Conservation (phyloP, 306 rosid genomes). For the Cicer judaicum region DNA sequence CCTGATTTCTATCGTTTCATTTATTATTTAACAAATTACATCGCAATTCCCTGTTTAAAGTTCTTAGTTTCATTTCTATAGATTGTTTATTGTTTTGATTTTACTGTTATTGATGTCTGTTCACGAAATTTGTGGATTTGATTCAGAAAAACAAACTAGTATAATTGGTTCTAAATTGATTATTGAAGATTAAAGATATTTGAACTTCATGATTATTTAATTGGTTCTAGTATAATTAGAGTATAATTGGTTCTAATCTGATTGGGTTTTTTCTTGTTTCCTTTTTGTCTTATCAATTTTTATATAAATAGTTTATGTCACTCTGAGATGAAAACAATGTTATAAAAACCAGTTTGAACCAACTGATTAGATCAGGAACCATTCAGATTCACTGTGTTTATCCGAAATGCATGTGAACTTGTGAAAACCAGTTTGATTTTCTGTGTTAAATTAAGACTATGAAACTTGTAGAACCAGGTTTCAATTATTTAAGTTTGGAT, state of each 20-base stretch:
- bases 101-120: no score
- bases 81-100: background rate
- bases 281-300: no score
- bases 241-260: no score
- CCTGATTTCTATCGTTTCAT: conserved; percentile 37
- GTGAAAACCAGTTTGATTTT: background rate
- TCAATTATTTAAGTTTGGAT: background rate
- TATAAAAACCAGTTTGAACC: no score
- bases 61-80: no score
- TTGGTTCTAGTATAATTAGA: no score
- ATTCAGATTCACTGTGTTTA: background rate
- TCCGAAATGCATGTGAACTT: background rate
- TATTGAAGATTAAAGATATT: background rate
- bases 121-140: no score
- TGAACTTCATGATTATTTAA: conserved; percentile 9
- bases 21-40: background rate
- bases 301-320: background rate
- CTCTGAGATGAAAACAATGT: background rate
- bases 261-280: no score
- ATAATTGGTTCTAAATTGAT: background rate
- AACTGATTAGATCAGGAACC: no score
- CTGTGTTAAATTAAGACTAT: background rate
- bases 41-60: no score
- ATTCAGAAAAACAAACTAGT: background rate
- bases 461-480: background rate